These are phyloP conservation scores for Aspergillus spinulosporus DNA, from an alignment of 2,329 filamentous ascomycete genomes.

Conservation along the genomic window DNA sequence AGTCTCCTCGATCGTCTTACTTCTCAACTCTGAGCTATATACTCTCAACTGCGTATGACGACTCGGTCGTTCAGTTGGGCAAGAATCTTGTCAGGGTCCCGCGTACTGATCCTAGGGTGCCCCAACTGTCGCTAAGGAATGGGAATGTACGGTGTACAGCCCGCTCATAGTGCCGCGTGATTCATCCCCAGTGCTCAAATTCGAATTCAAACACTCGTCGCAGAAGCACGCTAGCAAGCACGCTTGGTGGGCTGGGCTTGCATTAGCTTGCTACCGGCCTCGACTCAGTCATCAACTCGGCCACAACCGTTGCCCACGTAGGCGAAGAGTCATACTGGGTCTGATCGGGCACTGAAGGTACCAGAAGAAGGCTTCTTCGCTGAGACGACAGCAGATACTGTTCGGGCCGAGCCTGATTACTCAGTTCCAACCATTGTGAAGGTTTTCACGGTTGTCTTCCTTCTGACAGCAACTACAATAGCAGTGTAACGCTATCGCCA, in stretches of 20 bases:
- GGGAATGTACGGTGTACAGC: neutral
- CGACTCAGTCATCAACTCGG: neutral
- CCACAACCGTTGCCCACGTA: neutral
- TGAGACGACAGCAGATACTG: neutral
- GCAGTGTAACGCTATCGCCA: too few relatives aligned
- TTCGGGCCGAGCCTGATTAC: neutral
- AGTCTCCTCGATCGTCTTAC: neutral
- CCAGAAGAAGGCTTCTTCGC: neutral
- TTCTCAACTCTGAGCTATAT: neutral
- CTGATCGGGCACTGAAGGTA: neutral
- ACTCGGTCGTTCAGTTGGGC: neutral
- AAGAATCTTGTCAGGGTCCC: neutral
- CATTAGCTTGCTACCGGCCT: slow-evolving; percentile 21
- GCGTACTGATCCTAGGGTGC: neutral
- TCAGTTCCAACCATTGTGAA: too few relatives aligned
- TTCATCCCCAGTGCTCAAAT: slow-evolving; percentile 1
- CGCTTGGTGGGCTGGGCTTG: slow-evolving; percentile 21
- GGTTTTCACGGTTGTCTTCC: too few relatives aligned
- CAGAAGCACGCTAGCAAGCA: slow-evolving; percentile 23
- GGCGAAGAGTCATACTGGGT: neutral
- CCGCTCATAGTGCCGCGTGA: neutral
- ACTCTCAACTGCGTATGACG: neutral
- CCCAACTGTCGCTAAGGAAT: neutral
- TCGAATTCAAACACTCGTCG: slow-evolving; percentile 22
- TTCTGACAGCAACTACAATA: too few relatives aligned